Evolutionary conservation across 2,329 filamentous ascomycete species (phyloP), one percentile per base, ranked within the genome.

Genomic region (Ascochyta lentis): DNA sequence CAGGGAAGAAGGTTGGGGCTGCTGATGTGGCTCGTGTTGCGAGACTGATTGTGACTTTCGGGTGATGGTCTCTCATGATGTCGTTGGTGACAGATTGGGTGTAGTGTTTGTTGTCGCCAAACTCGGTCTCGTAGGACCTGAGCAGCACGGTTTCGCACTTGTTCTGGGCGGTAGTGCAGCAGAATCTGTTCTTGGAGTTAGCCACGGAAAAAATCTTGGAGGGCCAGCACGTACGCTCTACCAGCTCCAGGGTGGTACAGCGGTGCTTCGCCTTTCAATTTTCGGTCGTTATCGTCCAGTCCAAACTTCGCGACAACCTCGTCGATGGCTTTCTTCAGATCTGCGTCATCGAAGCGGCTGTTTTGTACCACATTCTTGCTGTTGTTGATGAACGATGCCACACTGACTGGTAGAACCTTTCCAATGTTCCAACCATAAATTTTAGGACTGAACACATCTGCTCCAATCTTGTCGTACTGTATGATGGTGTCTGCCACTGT

Each of bases 361-460:
- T 47, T 26, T 19, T 53, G 49, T 1, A 53, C 49, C 6, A 53
- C 22, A n/a, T 37, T 53, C 31, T 53, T 53, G 43, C 42, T 53
- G 43, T 47, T 47, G n/a, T 53, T 53, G 42, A 53, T 42, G 12
- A 46, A 35, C 6, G 34, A 41, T 5, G 49, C 42, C 4, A 41
- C 27, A 10, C 22, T 27, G n/a, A 42, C 35, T 4, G 42, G 42
- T 10, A 47, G 24, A 1, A 45, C 40, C 6, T 22, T 23, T 19
- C 49, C 43, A 29, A 53, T 53, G n/a, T 53, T 42, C 26, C 35
- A 53, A 13, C 42, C 49, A 7, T 53, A 53, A 1, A 47, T 27
- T 13, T 47, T 47, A 9, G 49, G 49, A 15, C 42, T 53, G 37
- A 53, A 53, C 10, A 53, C 49, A 7, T 42, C n/a, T 31, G 44